phyloP scores from a whole-genome alignment of 148 eudicot genomes.

The Amaranthus palmeri region DNA sequence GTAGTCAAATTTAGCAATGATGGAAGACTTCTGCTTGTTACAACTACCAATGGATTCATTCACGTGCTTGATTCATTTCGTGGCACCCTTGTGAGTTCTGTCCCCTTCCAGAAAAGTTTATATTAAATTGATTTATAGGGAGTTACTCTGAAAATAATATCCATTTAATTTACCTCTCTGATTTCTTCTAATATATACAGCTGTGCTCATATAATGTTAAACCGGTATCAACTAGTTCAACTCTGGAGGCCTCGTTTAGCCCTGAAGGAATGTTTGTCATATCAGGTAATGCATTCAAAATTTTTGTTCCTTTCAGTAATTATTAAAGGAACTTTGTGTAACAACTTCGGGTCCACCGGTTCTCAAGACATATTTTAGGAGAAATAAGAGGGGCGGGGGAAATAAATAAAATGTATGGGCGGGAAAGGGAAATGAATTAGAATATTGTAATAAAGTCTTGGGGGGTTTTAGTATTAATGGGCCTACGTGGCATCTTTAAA shows the following conservation, averaged over 20 bases:
- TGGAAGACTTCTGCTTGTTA: conserved; percentile 86
- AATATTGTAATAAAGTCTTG: no score
- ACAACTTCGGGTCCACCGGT: no score
- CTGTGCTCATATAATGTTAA: conserved; percentile 64
- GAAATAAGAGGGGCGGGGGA: no score
- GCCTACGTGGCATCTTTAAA: no score
- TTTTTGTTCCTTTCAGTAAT: neutral
- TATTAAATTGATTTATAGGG: neutral
- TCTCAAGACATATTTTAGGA: no score
- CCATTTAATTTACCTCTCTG: conserved; percentile 3
- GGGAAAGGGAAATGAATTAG: no score
- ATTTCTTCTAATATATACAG: conserved; percentile 28
- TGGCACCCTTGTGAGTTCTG: conserved; percentile 72
- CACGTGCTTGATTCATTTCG: conserved; percentile 92
- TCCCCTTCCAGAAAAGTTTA: neutral
- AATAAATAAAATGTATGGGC: no score
- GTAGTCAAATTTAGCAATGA: conserved; percentile 88
- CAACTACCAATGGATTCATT: conserved; percentile 73
- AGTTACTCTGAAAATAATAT: neutral
- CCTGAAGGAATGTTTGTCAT: conserved; percentile 91
- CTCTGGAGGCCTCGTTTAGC: conserved; percentile 90
- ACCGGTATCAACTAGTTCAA: conserved; percentile 68
- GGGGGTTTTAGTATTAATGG: no score
- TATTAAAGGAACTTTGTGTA: neutral
- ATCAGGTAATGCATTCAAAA: conserved; percentile 50